Percentiles rank a stretch among this genome's conserved stretches.
Evolutionary conservation across 805 yeast species (phyloP).

Genomic region (Starmera dryadoides): DNA sequence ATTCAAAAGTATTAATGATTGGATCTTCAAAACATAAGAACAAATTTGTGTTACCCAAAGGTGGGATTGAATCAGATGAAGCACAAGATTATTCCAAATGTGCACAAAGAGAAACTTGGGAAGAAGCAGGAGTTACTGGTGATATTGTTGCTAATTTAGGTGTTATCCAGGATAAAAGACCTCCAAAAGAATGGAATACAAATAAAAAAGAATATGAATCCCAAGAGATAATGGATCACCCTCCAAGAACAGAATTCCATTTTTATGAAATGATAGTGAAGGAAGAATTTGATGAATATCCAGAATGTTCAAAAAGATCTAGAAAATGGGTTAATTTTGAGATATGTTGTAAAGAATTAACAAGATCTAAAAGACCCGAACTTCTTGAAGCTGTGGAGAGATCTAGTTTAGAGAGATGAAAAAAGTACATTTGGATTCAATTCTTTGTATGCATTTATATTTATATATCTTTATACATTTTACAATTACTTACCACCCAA

Average conservation of each 20-base stretch:
- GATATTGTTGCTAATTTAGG: slow-evolving; percentile 49
- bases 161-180: slow-evolving; percentile 53
- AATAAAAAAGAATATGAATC: slow-evolving; percentile 14
- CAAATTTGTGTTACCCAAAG: slow-evolving; percentile 90
- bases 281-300: slow-evolving; percentile 58
- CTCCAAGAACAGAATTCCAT: slow-evolving; percentile 82
- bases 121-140: slow-evolving; percentile 90
- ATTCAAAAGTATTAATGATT: slow-evolving; percentile 65
- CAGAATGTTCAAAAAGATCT: slow-evolving; percentile 57
- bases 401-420: slow-evolving; percentile 32
- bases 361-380: slow-evolving; percentile 57
- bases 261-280: slow-evolving; percentile 71
- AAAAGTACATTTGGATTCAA: too few species aligned
- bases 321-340: slow-evolving; percentile 70
- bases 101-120: slow-evolving; percentile 94
- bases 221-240: slow-evolving; percentile 25
- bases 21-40: slow-evolving; percentile 63
- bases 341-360: slow-evolving; percentile 58
- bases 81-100: slow-evolving; percentile 11
- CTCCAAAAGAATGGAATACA: slow-evolving; percentile 36
- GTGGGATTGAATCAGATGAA: slow-evolving; percentile 90
- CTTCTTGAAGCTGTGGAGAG: slow-evolving; percentile 53
- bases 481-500: slow-evolving; percentile 30
- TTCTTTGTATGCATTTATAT: too few species aligned
- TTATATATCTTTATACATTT: too few species aligned